phyloP scores from a whole-genome alignment of 257 asterid species.

The Voacanga thouarsii region DNA sequence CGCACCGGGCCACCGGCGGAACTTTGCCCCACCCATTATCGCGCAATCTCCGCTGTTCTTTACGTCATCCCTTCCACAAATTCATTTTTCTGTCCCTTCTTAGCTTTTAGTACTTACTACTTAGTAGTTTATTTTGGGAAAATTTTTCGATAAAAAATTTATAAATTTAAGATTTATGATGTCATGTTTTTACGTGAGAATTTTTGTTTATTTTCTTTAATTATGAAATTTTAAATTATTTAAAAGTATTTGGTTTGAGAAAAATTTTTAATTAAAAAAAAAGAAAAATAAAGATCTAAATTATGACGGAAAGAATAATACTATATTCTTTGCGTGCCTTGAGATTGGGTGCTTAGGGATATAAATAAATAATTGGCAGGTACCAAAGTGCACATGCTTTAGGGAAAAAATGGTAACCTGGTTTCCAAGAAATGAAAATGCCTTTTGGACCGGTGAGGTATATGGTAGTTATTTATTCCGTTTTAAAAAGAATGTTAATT shows the following conservation, averaged over 20 bases:
- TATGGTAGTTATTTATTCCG: too few relatives aligned
- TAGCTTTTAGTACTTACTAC: background rate
- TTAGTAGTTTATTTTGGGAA: too few relatives aligned
- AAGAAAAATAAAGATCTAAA: background rate
- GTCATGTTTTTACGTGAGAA: too few relatives aligned
- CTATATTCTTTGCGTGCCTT: background rate
- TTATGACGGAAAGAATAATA: background rate
- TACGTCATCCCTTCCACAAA: slow-evolving; percentile 1
- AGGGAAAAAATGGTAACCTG: background rate
- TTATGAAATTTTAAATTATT: too few relatives aligned
- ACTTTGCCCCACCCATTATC: background rate
- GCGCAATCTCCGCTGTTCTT: background rate
- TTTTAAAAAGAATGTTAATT: too few relatives aligned
- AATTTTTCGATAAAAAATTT: too few relatives aligned
- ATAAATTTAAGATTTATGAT: too few relatives aligned
- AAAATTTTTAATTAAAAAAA: background rate
- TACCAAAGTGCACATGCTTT: background rate
- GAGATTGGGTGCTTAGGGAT: background rate
- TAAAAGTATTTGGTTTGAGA: too few relatives aligned
- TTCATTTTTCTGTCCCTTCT: background rate
- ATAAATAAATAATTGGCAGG: background rate
- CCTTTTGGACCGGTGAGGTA: background rate
- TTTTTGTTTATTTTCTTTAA: too few relatives aligned
- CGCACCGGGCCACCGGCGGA: background rate
- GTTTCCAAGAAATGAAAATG: background rate